Conservation (phyloP, 75 land plant genomes). For the Cupressus sempervirens region DNA sequence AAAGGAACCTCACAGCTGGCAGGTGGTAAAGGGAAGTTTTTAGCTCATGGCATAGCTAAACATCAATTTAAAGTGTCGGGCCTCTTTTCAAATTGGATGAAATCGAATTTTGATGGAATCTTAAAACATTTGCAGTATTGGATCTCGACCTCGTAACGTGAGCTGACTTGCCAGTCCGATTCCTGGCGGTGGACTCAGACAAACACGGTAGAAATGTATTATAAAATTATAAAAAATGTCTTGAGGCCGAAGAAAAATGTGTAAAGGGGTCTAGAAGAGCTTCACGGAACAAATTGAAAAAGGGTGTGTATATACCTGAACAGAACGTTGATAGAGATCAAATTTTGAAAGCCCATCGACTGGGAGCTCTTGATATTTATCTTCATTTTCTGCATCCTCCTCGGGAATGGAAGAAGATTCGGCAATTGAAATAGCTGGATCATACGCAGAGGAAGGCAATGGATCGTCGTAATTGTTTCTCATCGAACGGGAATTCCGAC, state of each 20-base stretch:
- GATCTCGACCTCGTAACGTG: no score
- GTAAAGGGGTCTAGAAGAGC: not conserved
- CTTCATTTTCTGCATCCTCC: constrained; percentile 1
- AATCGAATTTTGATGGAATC: no score
- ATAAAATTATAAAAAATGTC: not conserved
- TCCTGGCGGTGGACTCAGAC: not conserved
- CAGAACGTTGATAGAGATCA: constrained; percentile 56
- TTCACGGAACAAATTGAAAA: not conserved
- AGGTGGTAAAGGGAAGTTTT: not conserved
- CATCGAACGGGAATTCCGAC: not conserved
- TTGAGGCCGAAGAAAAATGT: not conserved
- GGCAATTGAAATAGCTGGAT: not conserved
- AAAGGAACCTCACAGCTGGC: not conserved
- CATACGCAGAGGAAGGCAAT: constrained; percentile 28
- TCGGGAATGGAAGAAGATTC: not conserved
- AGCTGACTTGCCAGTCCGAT: no score
- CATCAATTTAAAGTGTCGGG: no score
- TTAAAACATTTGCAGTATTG: no score
- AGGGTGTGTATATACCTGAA: constrained; percentile 34
- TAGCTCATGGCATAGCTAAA: no score
- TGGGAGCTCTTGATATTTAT: not conserved
- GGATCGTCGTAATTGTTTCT: constrained; percentile 4
- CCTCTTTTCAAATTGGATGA: no score
- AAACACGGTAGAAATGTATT: not conserved
- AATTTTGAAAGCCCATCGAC: constrained; percentile 43